Conservation (phyloP, 345 rosid species). For the Garcia nutans region DNA sequence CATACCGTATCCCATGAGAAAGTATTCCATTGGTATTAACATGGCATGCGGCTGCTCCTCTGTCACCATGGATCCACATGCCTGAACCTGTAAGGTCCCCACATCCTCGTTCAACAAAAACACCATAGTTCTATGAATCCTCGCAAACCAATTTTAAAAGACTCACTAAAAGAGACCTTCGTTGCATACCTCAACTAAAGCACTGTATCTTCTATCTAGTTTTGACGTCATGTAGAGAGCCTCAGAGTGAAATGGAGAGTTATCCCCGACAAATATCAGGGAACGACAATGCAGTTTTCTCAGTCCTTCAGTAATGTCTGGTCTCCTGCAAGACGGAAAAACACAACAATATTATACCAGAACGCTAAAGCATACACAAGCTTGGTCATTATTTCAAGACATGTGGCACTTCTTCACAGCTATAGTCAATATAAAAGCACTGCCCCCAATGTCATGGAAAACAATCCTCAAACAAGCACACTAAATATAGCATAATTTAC, state of each 20-base stretch:
- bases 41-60: slow-evolving; percentile 98
- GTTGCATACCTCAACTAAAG: slow-evolving; percentile 78
- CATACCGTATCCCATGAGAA: slow-evolving; percentile 75
- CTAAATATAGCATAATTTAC: not conserved
- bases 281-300: slow-evolving; percentile 75
- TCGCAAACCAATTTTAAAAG: not conserved
- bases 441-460: not conserved
- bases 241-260: slow-evolving; percentile 79
- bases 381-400: not conserved
- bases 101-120: not conserved
- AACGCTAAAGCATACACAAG: not conserved
- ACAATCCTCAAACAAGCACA: not conserved
- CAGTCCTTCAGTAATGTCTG: slow-evolving; percentile 72
- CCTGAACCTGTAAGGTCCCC: slow-evolving; percentile 63
- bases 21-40: slow-evolving; percentile 91
- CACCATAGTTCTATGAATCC: not conserved
- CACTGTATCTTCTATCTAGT: slow-evolving; percentile 76
- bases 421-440: not conserved
- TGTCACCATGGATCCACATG: slow-evolving; percentile 91
- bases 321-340: slow-evolving; percentile 34
- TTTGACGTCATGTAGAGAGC: slow-evolving; percentile 82
- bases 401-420: not conserved
- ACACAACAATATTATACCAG: not conserved
- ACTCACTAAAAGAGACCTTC: not conserved
- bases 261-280: slow-evolving; percentile 80